These are phyloP conservation scores for Plicaturopsis crispa DNA, from an alignment of 768 basidiomycete species.

Conservation along the genomic window DNA sequence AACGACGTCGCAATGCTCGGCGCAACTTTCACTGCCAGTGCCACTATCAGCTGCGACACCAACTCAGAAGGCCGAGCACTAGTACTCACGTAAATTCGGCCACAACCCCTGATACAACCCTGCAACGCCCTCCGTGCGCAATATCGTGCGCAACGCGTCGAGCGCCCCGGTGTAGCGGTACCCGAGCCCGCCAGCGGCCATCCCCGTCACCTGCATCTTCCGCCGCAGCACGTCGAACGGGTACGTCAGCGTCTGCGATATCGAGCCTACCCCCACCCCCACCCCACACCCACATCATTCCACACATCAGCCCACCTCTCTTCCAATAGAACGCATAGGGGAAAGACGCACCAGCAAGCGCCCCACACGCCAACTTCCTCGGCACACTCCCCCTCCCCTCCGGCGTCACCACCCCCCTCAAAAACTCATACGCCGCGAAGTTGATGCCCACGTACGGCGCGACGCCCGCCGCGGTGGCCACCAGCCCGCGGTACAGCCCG, in stretches of 20 bases:
- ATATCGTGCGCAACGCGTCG: conserved; percentile 64
- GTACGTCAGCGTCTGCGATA: conserved; percentile 92
- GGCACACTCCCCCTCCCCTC: conserved; percentile 64
- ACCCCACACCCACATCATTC: too few relatives aligned
- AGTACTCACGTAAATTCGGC: conserved; percentile 75
- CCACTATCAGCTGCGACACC: conserved; percentile 3
- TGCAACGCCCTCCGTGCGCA: conserved; percentile 64
- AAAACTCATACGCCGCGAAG: conserved; percentile 87
- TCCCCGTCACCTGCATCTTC: conserved; percentile 92
- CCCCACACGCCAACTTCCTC: conserved; percentile 79
- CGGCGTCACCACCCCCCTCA: conserved; percentile 71
- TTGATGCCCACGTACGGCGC: conserved; percentile 90
- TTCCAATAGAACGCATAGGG: conserved; percentile 1
- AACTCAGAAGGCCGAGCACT: conserved; percentile 5
- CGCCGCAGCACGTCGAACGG: conserved; percentile 92
- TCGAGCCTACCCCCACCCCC: conserved; percentile 67
- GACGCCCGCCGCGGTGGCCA: conserved; percentile 82
- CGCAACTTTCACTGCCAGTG: conserved; percentile 70
- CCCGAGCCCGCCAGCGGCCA: conserved; percentile 49
- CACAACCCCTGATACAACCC: conserved; percentile 84
- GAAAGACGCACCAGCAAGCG: conserved; percentile 59
- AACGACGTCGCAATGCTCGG: conserved; percentile 86
- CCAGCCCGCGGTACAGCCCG: conserved; percentile 79
- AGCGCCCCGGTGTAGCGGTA: conserved; percentile 75
- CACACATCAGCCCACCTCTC: background rate